Percentiles rank a stretch among this genome's conserved stretches.
These are phyloP conservation scores for Camellia granthamiana DNA, from an alignment of 148 eudicot genomes.

Conservation along the genomic window DNA sequence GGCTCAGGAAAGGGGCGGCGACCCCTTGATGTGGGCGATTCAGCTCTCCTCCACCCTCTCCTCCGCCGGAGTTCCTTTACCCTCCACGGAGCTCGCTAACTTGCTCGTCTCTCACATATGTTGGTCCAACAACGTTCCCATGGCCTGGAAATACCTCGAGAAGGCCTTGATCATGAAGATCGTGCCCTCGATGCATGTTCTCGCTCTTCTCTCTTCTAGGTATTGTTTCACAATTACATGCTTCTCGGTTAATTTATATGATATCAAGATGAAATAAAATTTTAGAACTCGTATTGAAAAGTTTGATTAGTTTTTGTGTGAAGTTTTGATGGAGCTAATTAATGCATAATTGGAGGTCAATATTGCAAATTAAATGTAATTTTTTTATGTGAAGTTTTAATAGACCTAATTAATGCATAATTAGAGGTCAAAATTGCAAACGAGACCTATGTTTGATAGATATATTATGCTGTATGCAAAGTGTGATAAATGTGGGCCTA, in stretches of 20 bases:
- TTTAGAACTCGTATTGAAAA: no score
- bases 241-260: not conserved
- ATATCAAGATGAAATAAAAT: not conserved
- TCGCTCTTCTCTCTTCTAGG: slow-evolving; percentile 56
- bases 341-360: no score
- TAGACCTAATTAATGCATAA: no score
- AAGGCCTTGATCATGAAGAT: slow-evolving; percentile 41
- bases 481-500: no score
- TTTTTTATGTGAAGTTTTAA: no score
- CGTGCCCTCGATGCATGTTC: slow-evolving; percentile 49
- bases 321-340: no score
- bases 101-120: slow-evolving; percentile 49
- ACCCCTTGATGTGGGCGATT: slow-evolving; percentile 59
- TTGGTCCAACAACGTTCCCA: slow-evolving; percentile 48
- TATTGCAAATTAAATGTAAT: no score
- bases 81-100: slow-evolving; percentile 48
- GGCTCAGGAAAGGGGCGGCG: slow-evolving; percentile 43
- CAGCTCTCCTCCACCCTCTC: slow-evolving; percentile 42
- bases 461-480: no score
- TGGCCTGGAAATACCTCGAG: slow-evolving; percentile 69
- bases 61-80: slow-evolving; percentile 47
- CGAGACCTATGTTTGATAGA: no score
- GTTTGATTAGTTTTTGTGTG: no score
- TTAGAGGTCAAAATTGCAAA: no score
- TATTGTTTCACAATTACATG: not conserved